A percentile compares a stretch with the other conserved stretches of the same genome.
Evolutionary conservation across 352 stramenopile species (phyloP).

Genomic region (Phytophthora brassicae): DNA sequence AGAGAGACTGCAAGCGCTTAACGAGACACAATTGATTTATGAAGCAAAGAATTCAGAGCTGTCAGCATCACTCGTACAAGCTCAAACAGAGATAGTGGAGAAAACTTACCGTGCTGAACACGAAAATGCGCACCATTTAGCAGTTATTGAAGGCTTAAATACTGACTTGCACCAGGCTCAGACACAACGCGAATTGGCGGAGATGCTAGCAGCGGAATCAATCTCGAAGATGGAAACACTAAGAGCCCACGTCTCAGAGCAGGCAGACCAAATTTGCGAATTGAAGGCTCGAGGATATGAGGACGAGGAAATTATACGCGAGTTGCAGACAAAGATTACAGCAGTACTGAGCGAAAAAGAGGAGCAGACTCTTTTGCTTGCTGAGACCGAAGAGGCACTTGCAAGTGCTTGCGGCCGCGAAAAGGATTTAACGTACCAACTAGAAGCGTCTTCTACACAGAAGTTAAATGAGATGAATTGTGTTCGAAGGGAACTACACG

Average conservation of each 20-base stretch:
- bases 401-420: constrained; percentile 10
- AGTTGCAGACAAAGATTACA: constrained; percentile 8
- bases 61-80: background rate
- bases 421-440: constrained; percentile 12
- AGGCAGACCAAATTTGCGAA: constrained; percentile 1
- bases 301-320: background rate
- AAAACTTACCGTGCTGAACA: background rate
- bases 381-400: constrained; percentile 23
- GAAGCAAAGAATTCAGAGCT: constrained; percentile 5
- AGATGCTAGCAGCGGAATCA: constrained; percentile 13
- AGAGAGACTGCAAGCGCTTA: background rate
- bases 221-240: background rate
- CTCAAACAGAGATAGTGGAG: constrained; percentile 2
- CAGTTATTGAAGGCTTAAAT: constrained; percentile 4
- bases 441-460: background rate
- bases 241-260: background rate
- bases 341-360: constrained; percentile 4
- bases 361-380: constrained; percentile 8
- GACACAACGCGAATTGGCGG: constrained; percentile 1
- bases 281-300: background rate
- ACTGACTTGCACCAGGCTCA: constrained; percentile 1
- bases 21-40: background rate
- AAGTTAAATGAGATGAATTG: constrained; percentile 20
- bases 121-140: background rate
- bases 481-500: constrained; percentile 24